phyloP scores from a whole-genome alignment of 164 flowering plant species.

The Macadamia tetraphylla region DNA sequence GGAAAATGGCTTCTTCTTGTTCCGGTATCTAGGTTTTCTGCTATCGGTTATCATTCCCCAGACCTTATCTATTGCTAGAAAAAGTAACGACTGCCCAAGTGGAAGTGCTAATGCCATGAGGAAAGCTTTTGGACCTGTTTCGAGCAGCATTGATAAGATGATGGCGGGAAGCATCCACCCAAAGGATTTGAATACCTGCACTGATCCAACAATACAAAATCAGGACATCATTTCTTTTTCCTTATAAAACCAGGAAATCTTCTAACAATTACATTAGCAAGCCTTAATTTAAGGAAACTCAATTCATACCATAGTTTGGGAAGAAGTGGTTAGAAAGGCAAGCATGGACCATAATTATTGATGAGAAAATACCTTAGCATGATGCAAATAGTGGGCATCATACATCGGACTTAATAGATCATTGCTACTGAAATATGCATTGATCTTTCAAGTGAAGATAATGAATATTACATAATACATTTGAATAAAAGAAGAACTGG shows the following conservation, averaged over 20 bases:
- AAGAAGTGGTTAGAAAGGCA: not conserved
- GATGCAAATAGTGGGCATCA: not conserved
- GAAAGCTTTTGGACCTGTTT: slow-evolving; percentile 74
- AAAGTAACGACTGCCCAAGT: slow-evolving; percentile 53
- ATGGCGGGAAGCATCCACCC: slow-evolving; percentile 76
- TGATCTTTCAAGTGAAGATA: not conserved
- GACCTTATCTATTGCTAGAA: slow-evolving; percentile 50
- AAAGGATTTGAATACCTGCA: slow-evolving; percentile 66
- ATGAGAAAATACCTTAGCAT: not conserved
- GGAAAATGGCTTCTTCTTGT: slow-evolving; percentile 30
- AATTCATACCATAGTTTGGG: not conserved
- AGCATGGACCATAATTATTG: not conserved
- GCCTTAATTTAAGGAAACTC: not conserved
- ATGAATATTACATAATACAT: too few relatives aligned
- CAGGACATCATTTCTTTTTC: slow-evolving; percentile 2
- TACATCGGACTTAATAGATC: not conserved
- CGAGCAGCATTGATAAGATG: slow-evolving; percentile 41
- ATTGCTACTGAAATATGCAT: not conserved
- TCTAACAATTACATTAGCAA: not conserved
- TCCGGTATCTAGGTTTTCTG: slow-evolving; percentile 32
- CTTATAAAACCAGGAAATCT: not conserved
- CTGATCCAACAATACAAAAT: slow-evolving; percentile 8
- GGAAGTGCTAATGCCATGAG: slow-evolving; percentile 61
- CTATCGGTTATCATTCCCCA: slow-evolving; percentile 24
- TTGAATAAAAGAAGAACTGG: not conserved